phyloP scores from a whole-genome alignment of 345 rosid genomes.

The Erodium maritimum region DNA sequence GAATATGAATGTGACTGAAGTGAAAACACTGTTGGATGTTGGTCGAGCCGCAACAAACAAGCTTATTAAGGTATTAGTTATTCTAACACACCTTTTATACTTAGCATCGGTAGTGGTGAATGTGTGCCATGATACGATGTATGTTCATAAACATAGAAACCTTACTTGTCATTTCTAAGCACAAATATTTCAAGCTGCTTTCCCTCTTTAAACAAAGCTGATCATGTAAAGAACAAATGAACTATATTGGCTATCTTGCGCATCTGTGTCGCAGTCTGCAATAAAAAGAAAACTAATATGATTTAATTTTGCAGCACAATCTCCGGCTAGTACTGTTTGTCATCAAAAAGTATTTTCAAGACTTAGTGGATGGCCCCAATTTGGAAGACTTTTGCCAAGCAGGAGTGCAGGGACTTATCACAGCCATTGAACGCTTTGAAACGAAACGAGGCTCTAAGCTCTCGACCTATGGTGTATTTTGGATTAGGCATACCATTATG shows the following conservation, averaged over 20 bases:
- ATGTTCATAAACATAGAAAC: too few species aligned
- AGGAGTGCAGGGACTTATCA: slow-evolving; percentile 80
- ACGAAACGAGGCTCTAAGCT: slow-evolving; percentile 60
- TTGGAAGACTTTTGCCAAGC: slow-evolving; percentile 98
- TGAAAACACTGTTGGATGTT: slow-evolving; percentile 41
- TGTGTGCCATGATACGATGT: too few species aligned
- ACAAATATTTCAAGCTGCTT: too few species aligned
- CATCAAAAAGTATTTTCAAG: slow-evolving; percentile 82
- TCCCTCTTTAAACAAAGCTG: too few species aligned
- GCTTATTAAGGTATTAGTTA: slow-evolving; percentile 62
- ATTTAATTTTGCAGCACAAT: slow-evolving; percentile 61
- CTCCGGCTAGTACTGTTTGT: slow-evolving; percentile 82
- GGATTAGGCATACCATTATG: slow-evolving; percentile 88
- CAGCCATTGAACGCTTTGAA: slow-evolving; percentile 90
- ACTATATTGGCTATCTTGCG: too few species aligned
- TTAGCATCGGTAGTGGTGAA: background rate
- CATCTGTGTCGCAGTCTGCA: too few species aligned
- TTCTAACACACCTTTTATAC: background rate
- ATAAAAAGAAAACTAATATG: background rate
- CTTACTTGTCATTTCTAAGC: too few species aligned
- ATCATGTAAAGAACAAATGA: too few species aligned
- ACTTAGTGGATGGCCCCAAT: slow-evolving; percentile 59
- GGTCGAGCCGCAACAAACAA: slow-evolving; percentile 87
- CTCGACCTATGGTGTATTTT: slow-evolving; percentile 79
- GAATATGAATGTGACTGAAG: slow-evolving; percentile 31